phyloP scores from a whole-genome alignment of 2,329 filamentous ascomycete species.

The Botrytis tulipae region DNA sequence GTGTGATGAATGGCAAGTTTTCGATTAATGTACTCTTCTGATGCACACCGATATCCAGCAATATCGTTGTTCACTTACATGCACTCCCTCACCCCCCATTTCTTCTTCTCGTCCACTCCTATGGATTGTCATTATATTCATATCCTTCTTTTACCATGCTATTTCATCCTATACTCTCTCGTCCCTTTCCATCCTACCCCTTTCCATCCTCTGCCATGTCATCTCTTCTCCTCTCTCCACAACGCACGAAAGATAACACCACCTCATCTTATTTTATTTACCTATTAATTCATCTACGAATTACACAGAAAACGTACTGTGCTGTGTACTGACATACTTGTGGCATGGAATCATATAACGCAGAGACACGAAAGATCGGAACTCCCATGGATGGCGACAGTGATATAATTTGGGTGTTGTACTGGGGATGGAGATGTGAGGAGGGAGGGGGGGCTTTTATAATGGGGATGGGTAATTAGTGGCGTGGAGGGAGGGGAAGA shows the following conservation, averaged over 20 bases:
- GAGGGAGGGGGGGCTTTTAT: background rate
- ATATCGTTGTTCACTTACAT: background rate
- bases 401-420: background rate
- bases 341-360: background rate
- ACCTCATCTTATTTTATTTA: background rate
- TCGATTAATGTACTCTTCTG: background rate
- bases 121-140: background rate
- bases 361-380: background rate
- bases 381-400: background rate
- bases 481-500: no score
- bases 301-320: no score
- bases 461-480: background rate
- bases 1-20: background rate
- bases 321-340: no score
- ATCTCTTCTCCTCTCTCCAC: no score
- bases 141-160: no score
- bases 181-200: no score
- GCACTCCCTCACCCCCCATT: no score
- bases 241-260: background rate
- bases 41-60: background rate
- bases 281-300: fast-evolving
- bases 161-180: no score
- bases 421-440: background rate
- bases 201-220: no score
- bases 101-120: fast-evolving